Conservation (phyloP, 768 basidiomycete genomes). For the Zangia roseola region DNA sequence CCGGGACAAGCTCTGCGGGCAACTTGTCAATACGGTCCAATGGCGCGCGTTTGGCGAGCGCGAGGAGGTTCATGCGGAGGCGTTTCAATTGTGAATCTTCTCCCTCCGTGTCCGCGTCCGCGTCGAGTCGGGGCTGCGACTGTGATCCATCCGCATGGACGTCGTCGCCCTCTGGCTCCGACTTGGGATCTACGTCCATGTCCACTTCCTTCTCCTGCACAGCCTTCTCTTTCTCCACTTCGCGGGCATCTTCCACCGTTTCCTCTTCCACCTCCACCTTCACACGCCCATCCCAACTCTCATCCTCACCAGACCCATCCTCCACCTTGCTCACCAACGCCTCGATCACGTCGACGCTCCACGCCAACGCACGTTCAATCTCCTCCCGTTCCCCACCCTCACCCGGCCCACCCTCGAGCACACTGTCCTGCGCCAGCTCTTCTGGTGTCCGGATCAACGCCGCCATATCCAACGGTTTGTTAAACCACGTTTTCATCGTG, state of each 20-base stretch:
- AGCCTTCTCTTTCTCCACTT: conserved; percentile 3
- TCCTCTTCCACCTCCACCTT: conserved; percentile 17
- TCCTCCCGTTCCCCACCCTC: conserved; percentile 30
- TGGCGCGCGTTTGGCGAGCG: conserved; percentile 75
- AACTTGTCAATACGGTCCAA: conserved; percentile 65
- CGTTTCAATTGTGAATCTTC: conserved; percentile 55
- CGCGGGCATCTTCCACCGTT: conserved; percentile 1
- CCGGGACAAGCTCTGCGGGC: conserved; percentile 64
- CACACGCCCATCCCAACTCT: background rate
- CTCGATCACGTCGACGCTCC: conserved; percentile 53
- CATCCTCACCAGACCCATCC: background rate
- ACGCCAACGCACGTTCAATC: conserved; percentile 46
- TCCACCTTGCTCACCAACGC: conserved; percentile 27
- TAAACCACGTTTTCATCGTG: conserved; percentile 7
- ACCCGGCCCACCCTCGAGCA: conserved; percentile 23
- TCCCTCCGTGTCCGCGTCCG: conserved; percentile 31
- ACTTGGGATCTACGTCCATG: conserved; percentile 23
- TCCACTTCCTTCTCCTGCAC: background rate
- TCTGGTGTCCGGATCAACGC: conserved; percentile 40
- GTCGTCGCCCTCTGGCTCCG: background rate
- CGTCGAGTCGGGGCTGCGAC: background rate
- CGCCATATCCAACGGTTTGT: conserved; percentile 40
- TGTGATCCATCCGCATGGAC: background rate
- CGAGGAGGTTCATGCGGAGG: conserved; percentile 71
- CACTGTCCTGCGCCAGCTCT: conserved; percentile 35